These are phyloP conservation scores for Fusarium stilboides DNA, from an alignment of 2,329 filamentous ascomycete species.

Conservation along the genomic window DNA sequence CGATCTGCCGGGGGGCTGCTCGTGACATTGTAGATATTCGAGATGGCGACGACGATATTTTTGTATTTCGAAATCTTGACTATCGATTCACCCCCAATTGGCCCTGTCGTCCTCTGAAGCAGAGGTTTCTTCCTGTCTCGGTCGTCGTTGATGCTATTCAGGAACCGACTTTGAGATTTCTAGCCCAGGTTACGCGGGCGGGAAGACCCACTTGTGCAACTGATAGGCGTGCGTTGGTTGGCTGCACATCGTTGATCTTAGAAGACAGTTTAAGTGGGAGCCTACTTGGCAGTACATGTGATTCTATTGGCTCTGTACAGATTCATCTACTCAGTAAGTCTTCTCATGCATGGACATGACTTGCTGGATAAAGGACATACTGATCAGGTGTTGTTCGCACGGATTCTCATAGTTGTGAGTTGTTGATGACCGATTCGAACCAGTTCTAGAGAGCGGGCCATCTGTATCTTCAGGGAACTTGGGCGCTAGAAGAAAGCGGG, in stretches of 20 bases:
- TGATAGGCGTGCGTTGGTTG: constrained; percentile 22
- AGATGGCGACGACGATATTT: not conserved
- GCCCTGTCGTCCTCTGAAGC: constrained; percentile 4
- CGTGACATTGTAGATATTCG: constrained; percentile 56
- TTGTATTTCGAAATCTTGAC: not conserved
- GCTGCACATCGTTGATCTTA: not conserved
- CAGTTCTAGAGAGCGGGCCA: not conserved
- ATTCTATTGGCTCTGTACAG: not conserved
- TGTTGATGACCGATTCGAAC: not conserved
- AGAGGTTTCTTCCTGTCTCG: constrained; percentile 14
- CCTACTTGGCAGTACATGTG: not conserved
- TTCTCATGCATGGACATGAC: not conserved
- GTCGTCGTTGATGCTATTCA: constrained; percentile 27
- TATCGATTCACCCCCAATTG: not conserved
- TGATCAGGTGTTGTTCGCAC: not conserved
- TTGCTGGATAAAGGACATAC: not conserved
- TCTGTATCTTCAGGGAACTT: constrained; percentile 15
- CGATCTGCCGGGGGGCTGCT: constrained; percentile 51
- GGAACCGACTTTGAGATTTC: constrained; percentile 30
- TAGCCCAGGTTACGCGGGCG: constrained; percentile 28
- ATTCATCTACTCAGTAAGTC: not conserved
- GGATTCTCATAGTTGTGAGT: not conserved
- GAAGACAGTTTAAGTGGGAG: constrained; percentile 3
- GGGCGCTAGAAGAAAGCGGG: constrained; percentile 42
- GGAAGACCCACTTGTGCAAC: constrained; percentile 22